Percentiles rank a stretch among this genome's conserved stretches.
Evolutionary conservation across 2,329 filamentous ascomycete genomes (phyloP).

Genomic region (Hymenoscyphus fraxineus): DNA sequence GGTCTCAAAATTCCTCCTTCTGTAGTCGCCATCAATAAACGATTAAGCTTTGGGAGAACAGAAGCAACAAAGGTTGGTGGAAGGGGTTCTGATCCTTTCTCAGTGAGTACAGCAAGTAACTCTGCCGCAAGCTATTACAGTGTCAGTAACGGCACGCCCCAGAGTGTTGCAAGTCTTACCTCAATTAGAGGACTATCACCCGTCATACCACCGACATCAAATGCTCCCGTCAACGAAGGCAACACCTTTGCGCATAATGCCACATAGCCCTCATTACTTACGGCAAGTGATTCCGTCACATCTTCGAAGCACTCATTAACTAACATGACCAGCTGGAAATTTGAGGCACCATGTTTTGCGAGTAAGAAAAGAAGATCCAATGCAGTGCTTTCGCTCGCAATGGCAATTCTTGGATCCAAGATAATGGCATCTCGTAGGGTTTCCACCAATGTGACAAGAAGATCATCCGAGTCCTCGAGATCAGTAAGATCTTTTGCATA

Average conservation of each 20-base stretch:
- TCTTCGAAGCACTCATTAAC: constrained; percentile 91
- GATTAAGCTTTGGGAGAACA: constrained; percentile 81
- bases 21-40: constrained; percentile 74
- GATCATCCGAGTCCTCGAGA: constrained; percentile 82
- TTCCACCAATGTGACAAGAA: constrained; percentile 86
- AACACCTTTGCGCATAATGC: constrained; percentile 81
- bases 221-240: constrained; percentile 81
- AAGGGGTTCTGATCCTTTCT: constrained; percentile 79
- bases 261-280: constrained; percentile 66
- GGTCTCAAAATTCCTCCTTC: constrained; percentile 87
- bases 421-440: constrained; percentile 79
- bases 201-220: constrained; percentile 82
- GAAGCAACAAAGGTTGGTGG: constrained; percentile 81
- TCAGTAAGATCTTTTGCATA: constrained; percentile 76
- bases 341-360: constrained; percentile 81
- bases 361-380: constrained; percentile 83
- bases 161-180: constrained; percentile 39
- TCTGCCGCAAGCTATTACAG: constrained; percentile 68
- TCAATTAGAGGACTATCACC: constrained; percentile 81
- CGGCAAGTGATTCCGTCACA: constrained; percentile 66
- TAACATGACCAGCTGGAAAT: constrained; percentile 85
- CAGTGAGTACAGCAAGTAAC: constrained; percentile 73
- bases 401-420: constrained; percentile 70
- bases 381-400: constrained; percentile 68
- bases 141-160: constrained; percentile 17